Conservation (phyloP, 768 basidiomycete genomes). For the Tricholoma sp. region DNA sequence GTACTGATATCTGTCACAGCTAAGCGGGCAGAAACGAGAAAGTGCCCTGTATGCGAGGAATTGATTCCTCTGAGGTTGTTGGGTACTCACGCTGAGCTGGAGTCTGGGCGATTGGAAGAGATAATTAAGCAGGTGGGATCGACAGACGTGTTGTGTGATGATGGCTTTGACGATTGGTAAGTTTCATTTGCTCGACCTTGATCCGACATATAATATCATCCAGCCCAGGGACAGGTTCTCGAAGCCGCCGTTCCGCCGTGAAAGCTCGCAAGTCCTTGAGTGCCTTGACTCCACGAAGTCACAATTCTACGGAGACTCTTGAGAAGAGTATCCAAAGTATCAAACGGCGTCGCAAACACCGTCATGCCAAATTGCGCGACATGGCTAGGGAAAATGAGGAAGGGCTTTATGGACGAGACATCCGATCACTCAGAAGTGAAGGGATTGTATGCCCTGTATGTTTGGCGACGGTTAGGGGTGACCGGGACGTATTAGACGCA, state of each 20-base stretch:
- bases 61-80: slow-evolving; percentile 70
- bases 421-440: slow-evolving; percentile 29
- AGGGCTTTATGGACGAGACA: slow-evolving; percentile 21
- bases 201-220: neutral
- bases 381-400: slow-evolving; percentile 61
- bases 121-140: slow-evolving; percentile 64
- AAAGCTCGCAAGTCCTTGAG: slow-evolving; percentile 37
- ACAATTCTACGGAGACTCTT: slow-evolving; percentile 20
- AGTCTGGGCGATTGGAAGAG: slow-evolving; percentile 63
- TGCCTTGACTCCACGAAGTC: slow-evolving; percentile 14
- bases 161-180: slow-evolving; percentile 52
- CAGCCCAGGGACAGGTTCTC: slow-evolving; percentile 30
- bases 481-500: slow-evolving; percentile 68
- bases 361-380: slow-evolving; percentile 63
- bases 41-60: slow-evolving; percentile 74
- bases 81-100: slow-evolving; percentile 56
- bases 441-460: slow-evolving; percentile 71
- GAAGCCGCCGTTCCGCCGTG: slow-evolving; percentile 32
- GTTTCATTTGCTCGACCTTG: slow-evolving; percentile 14
- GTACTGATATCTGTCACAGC: slow-evolving; percentile 30
- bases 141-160: slow-evolving; percentile 47
- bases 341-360: slow-evolving; percentile 63
- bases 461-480: slow-evolving; percentile 49
- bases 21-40: slow-evolving; percentile 69
- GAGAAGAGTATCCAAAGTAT: slow-evolving; percentile 54